Evolutionary conservation across 768 basidiomycete genomes (phyloP).

Genomic region (Lactarius quietus): DNA sequence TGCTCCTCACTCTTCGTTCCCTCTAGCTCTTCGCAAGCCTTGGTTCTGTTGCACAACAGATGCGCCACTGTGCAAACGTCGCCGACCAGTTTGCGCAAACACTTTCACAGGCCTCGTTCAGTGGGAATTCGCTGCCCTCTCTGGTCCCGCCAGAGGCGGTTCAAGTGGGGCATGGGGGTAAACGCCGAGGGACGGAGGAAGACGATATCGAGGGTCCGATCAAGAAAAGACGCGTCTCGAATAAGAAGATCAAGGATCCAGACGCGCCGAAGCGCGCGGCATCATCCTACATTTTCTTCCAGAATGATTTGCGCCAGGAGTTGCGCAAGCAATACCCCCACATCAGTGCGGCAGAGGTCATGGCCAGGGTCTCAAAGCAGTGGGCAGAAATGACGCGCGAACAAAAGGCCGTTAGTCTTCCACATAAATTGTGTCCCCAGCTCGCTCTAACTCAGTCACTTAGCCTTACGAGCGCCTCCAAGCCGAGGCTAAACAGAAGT

Average conservation of each 20-base stretch:
- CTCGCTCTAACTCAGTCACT: conserved; percentile 20
- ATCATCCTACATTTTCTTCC: conserved; percentile 91
- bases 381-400: conserved; percentile 69
- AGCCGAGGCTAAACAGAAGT: conserved; percentile 57
- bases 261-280: conserved; percentile 93
- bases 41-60: conserved; percentile 51
- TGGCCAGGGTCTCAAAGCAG: conserved; percentile 63
- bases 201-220: conserved; percentile 31
- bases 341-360: conserved; percentile 66
- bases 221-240: conserved; percentile 49
- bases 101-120: conserved; percentile 38
- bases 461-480: conserved; percentile 55
- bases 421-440: conserved; percentile 1
- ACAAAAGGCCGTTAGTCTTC: conserved; percentile 64
- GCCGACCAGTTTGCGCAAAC: conserved; percentile 58
- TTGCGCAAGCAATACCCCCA: conserved; percentile 63
- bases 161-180: conserved; percentile 34
- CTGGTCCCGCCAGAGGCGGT: background rate
- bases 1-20: conserved; percentile 16
- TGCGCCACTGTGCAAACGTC: conserved; percentile 59
- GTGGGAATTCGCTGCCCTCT: conserved; percentile 22
- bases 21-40: conserved; percentile 55
- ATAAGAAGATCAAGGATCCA: conserved; percentile 78
- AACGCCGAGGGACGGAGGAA: conserved; percentile 44
- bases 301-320: conserved; percentile 80